Base-by-base conservation (phyloP, 306 rosid genomes). In the Phaseolus lunatus region DNA sequence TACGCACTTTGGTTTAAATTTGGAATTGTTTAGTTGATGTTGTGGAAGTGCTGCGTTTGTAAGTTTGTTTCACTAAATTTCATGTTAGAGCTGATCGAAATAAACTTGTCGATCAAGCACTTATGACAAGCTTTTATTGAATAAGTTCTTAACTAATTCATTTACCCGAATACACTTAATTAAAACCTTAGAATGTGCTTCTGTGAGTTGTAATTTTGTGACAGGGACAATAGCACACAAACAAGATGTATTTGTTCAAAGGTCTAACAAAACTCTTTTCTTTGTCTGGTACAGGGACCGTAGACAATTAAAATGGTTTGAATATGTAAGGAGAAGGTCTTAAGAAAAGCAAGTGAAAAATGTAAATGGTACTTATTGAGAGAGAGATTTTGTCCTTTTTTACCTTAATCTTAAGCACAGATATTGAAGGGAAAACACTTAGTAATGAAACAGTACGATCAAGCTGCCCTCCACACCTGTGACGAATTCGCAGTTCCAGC, bases 401-500 rank as follows among this genome's bases (percentile, higher is more conserved):
- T 23, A 58, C 80, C 80, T 63, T 35, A 57, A 76, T 19, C 49
- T 48, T 64, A 39, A 76, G 80, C 65, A 63, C 35, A 8, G 1
- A 1, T 14, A 76, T 22, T 16, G 53, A 33, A 63, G 73, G 72
- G 52, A 76, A 76, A 15, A 73, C 50, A 8, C 53, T 22, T 5
- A 76, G 73, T 16, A 76, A 39, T 64, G 65, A 35, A 65, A 76
- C 20, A 49, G 26, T 9, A 39, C 14, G 66, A 50, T 7, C 18
- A 18, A 76, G 65, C 2, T 52, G 0, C 3, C 11, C 13, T 50
- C 29, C 65, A 65, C 24, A 12, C 1, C 3, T 12, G 9, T 76
- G 80, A 49, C 19, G 66, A 64, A 66, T 37, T 19, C 1, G 8
- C 9, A 77, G 8, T 62, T 77, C 81, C 57, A 65, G 45, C 33